Evolutionary conservation across 495 filamentous ascomycete genomes (phyloP).

Genomic region (Pyrenopolyporus hunteri): DNA sequence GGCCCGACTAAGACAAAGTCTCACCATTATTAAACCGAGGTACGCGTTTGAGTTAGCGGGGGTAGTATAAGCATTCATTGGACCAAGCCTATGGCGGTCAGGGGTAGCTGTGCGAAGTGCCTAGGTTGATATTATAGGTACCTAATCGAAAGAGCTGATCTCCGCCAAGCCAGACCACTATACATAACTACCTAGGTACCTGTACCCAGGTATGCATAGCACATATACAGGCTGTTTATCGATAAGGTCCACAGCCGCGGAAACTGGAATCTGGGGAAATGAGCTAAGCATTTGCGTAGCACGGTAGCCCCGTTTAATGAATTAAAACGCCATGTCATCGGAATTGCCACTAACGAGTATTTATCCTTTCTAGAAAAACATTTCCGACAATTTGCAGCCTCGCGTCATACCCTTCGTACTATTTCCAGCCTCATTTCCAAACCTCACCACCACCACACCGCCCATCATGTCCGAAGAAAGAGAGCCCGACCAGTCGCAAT

Average conservation of each 20-base stretch:
- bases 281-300: too few relatives aligned
- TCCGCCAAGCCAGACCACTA: neutral
- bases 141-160: conserved; percentile 1
- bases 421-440: conserved; percentile 15
- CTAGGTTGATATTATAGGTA: too few relatives aligned
- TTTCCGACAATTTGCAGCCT: conserved; percentile 20
- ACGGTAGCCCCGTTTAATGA: conserved; percentile 1
- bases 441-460: conserved; percentile 1
- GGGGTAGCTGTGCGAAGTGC: neutral
- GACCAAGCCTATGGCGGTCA: neutral
- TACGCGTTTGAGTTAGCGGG: conserved; percentile 18
- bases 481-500: conserved; percentile 36
- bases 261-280: conserved; percentile 32
- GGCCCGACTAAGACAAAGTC: conserved; percentile 7
- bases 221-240: neutral
- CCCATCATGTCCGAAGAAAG: conserved; percentile 44
- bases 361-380: conserved; percentile 19
- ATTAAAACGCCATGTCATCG: conserved; percentile 4
- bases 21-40: conserved; percentile 30
- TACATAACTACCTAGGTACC: too few relatives aligned
- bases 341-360: conserved; percentile 5
- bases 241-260: neutral
- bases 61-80: conserved; percentile 2
- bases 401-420: conserved; percentile 6
- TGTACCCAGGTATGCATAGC: too few relatives aligned